Base-by-base conservation (phyloP, 495 filamentous ascomycete genomes). In the Glonium stellatum region DNA sequence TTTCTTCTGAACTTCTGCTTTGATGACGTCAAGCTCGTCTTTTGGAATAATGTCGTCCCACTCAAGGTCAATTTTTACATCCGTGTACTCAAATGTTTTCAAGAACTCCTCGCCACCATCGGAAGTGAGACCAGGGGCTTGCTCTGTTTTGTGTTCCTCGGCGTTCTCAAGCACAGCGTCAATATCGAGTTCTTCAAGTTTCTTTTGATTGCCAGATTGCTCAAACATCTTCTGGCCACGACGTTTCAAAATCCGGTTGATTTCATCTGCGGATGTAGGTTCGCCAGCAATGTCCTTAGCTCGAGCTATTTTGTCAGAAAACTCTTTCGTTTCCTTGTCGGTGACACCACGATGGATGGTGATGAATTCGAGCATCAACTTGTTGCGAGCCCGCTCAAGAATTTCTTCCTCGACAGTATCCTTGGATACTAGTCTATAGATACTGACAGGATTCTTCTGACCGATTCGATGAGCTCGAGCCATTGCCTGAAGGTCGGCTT, bases 21-120 rank as follows among this genome's bases (percentile, higher is more conserved):
- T 95, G 71, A 97, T 86, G 52, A 82, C 84, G 22, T 88, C 91
- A 21, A 97, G 82, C 66, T 95, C 82, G 6, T 96, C 91, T 62
- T 90, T 90, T 0, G 93, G 95, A 61, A 99, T 99, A 69, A 99
- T 97, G 57, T 97, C 86, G 64, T 97, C 95, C 93, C 93, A 98
- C 59, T 88, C 87, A 39, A 96, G 80, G 68, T 95, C 88, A 22
- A 96, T 85, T 72, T 96, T 96, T 72, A 97, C 88, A 66, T 97
- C 90, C 4, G 88, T 92, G 61, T 93, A 93, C 55, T 89, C 84
- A 65, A 90, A 88, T 47, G 84, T 86, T 62, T 88, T 90, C 72
- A 97, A 81, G 71, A 97, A 99, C 54, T 97, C 95, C 64, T 90
- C 88, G 55, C 88, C 88, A 66, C 88, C 88, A 69, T 96, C 93